Conservation (phyloP, 768 basidiomycete genomes). For the Termitomyces sp. region DNA sequence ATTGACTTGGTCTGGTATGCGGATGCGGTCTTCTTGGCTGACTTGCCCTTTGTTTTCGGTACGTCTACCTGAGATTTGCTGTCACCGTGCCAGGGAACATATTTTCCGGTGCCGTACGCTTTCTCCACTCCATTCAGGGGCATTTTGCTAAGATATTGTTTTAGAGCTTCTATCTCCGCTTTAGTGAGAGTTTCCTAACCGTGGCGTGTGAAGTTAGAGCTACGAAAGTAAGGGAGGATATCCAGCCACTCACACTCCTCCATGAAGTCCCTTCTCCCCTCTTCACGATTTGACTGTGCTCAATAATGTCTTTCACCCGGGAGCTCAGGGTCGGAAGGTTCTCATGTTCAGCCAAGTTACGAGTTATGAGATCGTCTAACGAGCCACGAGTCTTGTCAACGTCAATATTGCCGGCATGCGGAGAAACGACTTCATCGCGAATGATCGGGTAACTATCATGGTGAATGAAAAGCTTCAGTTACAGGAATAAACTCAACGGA, state of each 20-base stretch:
- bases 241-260: too few species aligned
- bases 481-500: not conserved
- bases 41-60: not conserved
- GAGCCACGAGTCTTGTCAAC: not conserved
- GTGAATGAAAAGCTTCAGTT: not conserved
- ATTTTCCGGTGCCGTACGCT: not conserved
- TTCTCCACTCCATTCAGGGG: not conserved
- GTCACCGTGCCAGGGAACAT: not conserved
- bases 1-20: not conserved
- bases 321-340: not conserved
- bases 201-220: not conserved
- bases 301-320: not conserved
- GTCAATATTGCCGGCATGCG: not conserved
- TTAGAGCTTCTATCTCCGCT: not conserved
- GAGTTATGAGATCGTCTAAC: not conserved
- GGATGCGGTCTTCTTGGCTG: not conserved
- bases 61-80: not conserved
- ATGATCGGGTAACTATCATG: not conserved
- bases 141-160: not conserved
- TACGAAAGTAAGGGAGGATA: not conserved
- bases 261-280: too few species aligned
- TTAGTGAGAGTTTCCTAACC: not conserved
- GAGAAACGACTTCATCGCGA: not conserved
- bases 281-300: too few species aligned
- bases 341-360: not conserved